phyloP scores from a whole-genome alignment of 169 alveolate genomes.

The Sarcocystis neurona region DNA sequence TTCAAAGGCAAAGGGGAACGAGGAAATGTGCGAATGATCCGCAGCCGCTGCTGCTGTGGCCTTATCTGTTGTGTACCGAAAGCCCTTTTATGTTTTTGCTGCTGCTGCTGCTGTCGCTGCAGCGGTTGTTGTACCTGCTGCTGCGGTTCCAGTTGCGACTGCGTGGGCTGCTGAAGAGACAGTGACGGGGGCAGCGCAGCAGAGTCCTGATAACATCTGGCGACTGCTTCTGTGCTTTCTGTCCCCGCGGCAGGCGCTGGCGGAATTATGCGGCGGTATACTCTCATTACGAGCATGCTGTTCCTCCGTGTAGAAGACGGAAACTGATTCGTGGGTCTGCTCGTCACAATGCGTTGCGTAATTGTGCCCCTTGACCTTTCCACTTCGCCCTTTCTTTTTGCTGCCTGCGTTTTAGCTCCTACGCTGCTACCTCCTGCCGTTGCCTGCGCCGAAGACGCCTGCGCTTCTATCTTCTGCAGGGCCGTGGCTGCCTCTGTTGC shows the following conservation, averaged over 20 bases:
- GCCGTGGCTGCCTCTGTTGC: no score
- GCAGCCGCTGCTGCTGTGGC: constrained; percentile 20
- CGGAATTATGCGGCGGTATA: no score
- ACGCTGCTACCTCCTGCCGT: not conserved
- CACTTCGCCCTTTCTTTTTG: not conserved
- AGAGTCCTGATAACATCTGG: no score
- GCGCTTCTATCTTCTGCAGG: not conserved
- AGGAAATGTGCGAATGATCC: no score
- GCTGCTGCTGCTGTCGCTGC: not conserved
- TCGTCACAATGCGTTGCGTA: not conserved
- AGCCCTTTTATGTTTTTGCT: not conserved
- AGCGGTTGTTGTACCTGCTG: not conserved
- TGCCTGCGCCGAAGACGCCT: not conserved
- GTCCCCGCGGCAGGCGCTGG: not conserved
- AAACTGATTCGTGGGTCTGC: no score
- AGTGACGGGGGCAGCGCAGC: no score
- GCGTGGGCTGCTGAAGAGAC: no score
- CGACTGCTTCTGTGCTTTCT: not conserved
- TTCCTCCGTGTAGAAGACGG: no score
- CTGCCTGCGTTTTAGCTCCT: not conserved
- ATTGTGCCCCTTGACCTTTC: not conserved
- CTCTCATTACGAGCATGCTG: no score
- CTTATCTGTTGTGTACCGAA: not conserved
- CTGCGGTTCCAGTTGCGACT: not conserved
- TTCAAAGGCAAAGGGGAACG: no score